phyloP scores from a whole-genome alignment of 2,329 filamentous ascomycete genomes.

The Penicillium sclerotiorum region DNA sequence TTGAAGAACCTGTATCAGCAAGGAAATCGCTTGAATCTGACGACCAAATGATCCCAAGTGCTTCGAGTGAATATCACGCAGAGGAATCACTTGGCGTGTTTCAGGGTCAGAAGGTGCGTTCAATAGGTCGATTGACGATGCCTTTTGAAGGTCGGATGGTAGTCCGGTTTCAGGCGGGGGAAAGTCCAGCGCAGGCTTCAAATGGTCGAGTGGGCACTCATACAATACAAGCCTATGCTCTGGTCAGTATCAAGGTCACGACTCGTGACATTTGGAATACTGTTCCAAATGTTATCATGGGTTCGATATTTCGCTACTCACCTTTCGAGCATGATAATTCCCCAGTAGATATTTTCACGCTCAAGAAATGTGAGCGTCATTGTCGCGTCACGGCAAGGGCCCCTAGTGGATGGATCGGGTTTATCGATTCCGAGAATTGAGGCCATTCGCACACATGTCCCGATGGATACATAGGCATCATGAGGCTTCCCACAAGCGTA shows the following conservation, averaged over 20 bases:
- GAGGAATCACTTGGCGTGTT: neutral
- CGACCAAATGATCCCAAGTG: slow-evolving; percentile 6
- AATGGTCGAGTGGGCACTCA: slow-evolving; percentile 2
- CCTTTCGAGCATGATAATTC: slow-evolving; percentile 6
- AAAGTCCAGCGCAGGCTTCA: neutral
- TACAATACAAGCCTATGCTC: neutral
- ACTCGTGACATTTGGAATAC: no score
- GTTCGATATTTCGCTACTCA: neutral
- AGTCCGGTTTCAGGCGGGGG: neutral
- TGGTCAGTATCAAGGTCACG: no score
- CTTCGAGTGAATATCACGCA: neutral
- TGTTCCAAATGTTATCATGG: no score
- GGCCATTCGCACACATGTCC: slow-evolving; percentile 1
- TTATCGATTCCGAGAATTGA: slow-evolving; percentile 1
- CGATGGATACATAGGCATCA: slow-evolving; percentile 5
- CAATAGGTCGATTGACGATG: neutral
- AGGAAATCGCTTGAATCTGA: slow-evolving; percentile 1
- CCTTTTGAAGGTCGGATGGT: slow-evolving; percentile 1
- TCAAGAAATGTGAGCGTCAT: neutral
- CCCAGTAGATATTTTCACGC: slow-evolving; percentile 4
- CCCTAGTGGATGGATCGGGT: neutral
- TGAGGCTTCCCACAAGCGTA: slow-evolving; percentile 2
- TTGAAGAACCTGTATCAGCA: slow-evolving; percentile 1
- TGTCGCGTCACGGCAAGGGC: no score
- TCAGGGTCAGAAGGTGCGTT: neutral